Percentiles rank a stretch among this genome's conserved stretches.
phyloP scores from a whole-genome alignment of 371 early-diverging fungal genomes.

The Mortierella sp. region DNA sequence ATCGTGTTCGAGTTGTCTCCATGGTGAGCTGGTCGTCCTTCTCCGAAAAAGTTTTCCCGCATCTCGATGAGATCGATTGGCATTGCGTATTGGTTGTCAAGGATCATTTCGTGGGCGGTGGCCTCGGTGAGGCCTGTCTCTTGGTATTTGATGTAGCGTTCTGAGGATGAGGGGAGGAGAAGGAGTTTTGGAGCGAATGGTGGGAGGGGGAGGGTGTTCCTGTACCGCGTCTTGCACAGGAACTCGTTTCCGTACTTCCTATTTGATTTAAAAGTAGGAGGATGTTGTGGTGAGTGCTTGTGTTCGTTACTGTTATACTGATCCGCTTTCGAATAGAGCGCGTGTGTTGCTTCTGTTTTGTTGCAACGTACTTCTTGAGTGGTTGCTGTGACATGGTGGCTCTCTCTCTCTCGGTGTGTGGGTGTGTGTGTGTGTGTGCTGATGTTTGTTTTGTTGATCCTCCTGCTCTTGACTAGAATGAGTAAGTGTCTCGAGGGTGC shows the following conservation, averaged over 20 bases:
- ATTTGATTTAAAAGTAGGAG: not conserved
- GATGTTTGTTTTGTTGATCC: no score
- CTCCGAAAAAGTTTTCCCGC: slow-evolving; percentile 65
- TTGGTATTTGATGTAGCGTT: slow-evolving; percentile 75
- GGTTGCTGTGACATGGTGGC: slow-evolving; percentile 24
- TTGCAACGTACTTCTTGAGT: slow-evolving; percentile 29
- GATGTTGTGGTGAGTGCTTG: not conserved
- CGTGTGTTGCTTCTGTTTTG: no score
- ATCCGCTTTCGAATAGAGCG: not conserved
- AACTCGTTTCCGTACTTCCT: slow-evolving; percentile 83
- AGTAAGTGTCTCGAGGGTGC: not conserved
- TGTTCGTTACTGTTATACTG: not conserved
- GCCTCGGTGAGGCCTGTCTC: slow-evolving; percentile 74
- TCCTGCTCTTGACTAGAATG: not conserved
- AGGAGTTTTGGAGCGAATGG: slow-evolving; percentile 90
- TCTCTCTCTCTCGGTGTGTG: not conserved
- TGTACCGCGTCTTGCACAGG: slow-evolving; percentile 81
- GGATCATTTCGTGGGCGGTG: slow-evolving; percentile 72
- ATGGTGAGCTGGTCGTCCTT: slow-evolving; percentile 21
- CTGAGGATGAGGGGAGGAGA: slow-evolving; percentile 66
- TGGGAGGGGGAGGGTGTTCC: slow-evolving; percentile 84
- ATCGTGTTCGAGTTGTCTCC: slow-evolving; percentile 24
- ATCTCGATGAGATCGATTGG: slow-evolving; percentile 77
- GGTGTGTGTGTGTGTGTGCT: not conserved
- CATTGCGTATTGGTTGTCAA: slow-evolving; percentile 78